Evolutionary conservation across 805 yeast species (phyloP), one percentile per base, ranked within the genome.

Genomic region (Ogataea henricii): DNA sequence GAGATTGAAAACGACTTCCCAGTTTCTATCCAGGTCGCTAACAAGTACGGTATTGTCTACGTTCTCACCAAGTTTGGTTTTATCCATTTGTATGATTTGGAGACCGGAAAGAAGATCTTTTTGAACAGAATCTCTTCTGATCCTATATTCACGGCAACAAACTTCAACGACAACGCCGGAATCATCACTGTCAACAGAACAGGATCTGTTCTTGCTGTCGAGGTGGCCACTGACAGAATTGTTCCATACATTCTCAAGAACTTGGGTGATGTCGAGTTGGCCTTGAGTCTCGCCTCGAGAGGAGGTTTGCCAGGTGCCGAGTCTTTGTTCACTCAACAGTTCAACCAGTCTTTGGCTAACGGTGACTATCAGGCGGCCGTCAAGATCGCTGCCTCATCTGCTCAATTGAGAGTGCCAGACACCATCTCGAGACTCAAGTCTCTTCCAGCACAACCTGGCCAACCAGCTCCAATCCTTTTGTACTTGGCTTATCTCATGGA

Each of bases 291-390:
- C 55, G 95, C 98, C 22, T 81, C 96, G 3, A 87, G 98, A 69
- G 97, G 97, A 63, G 96, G 96, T 1, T 81, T 94, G 62, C 94
- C 96, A 36, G 99, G 99, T 56, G 99, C 98, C 41, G 99, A 94
- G 67, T 84, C 83, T 61, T 77, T 94, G 54, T 91, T 94, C 70
- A 72, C 78, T 50, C 96, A 90, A 70, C 98, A 92, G 71, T 94
- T 94, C 72, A 95, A 90, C 63, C 83, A 83, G 66, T 78, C 85
- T 60, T 76, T 94, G 60, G 79, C 82, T 55, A 82, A 83, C 58
- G 97, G 97, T 58, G 94, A 90, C 66, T 94, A 90, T 64, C 76
- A 83, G 47, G 84, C 85, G 59, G 99, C 99, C 45, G 99, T 98
- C 42, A 89, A 89, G 71, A 88, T 92, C 50, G 99, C 99, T 32